Base-by-base conservation (phyloP, 208 protist genomes). In the Endotrypanum monterogeii region DNA sequence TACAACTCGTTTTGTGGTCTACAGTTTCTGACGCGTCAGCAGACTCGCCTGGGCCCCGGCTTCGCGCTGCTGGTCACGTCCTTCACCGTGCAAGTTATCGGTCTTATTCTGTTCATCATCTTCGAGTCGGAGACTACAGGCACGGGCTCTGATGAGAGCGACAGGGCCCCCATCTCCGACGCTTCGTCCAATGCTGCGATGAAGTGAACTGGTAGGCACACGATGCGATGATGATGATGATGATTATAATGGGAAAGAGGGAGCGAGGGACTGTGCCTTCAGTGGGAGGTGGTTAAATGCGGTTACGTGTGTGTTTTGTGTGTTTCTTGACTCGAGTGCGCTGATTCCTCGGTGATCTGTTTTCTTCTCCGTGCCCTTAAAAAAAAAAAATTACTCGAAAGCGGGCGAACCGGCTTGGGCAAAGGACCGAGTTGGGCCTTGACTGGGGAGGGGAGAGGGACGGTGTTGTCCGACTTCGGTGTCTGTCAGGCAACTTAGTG, bases 1-100 rank as follows among this genome's bases (percentile, higher is more conserved):
- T 70, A 87, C 81, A 85, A 73, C 56, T 30, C 67, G 58, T 94
- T 77, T 85, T 94, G 89, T 76, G 85, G 83, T 55, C 70, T 82
- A 41, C 52, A 65, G 46, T 84, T 71, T 28, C 79, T 83, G 41
- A 88, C 82, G 0, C 20, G 69, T 23, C 23, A 52, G 28, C 11
- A 82, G 52, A 83, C 73, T 56, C 81, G 80, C 55, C 83, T 80
- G 41, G 86, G 80, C 72, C 46, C 76, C 7, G 89, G 89, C 63
- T 94, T 83, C 76, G 78, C 73, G 57, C 70, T 91, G 56, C 54
- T 89, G 32, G 61, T 90, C 7, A 65, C 67, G 35, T 86, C 80
- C 71, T 91, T 88, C 71, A 55, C 16, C 7, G 28, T 94, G 37
- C 83, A 90, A 78, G 37, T 25, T 37, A 23, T 89, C 39, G 83